A percentile compares a stretch with the other conserved stretches of the same genome.
Evolutionary conservation across 495 filamentous ascomycete species (phyloP).

Genomic region (Usnea hakonensis): DNA sequence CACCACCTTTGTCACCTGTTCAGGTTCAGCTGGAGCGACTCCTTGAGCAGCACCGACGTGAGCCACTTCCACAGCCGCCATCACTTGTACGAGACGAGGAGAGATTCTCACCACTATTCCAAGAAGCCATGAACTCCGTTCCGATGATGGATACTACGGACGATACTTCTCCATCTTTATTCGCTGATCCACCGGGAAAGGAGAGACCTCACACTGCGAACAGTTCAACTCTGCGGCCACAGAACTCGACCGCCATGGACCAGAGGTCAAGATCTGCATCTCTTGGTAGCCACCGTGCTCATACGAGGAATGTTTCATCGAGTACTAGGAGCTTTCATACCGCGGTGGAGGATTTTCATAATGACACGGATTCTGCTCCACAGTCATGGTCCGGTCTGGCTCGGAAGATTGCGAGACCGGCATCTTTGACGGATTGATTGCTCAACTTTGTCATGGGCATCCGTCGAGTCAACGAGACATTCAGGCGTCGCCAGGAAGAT

Average conservation of each 20-base stretch:
- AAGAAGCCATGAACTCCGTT: slow-evolving; percentile 27
- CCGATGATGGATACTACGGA: slow-evolving; percentile 18
- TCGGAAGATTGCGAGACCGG: slow-evolving; percentile 14
- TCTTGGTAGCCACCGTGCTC: not conserved
- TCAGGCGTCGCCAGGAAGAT: not conserved
- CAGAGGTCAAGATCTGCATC: slow-evolving; percentile 8
- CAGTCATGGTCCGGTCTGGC: slow-evolving; percentile 14
- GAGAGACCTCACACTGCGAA: not conserved
- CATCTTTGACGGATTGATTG: slow-evolving; percentile 9
- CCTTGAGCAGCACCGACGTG: slow-evolving; percentile 7
- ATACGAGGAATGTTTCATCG: slow-evolving; percentile 5
- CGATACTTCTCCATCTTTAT: slow-evolving; percentile 7
- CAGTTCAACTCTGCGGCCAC: not conserved
- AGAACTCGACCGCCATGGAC: not conserved
- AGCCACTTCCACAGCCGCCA: not conserved
- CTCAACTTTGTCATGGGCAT: not conserved
- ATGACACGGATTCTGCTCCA: not conserved
- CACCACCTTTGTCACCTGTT: slow-evolving; percentile 20
- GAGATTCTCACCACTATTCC: slow-evolving; percentile 22
- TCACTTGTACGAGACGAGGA: slow-evolving; percentile 17
- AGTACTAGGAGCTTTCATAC: slow-evolving; percentile 17
- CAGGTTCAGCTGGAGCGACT: slow-evolving; percentile 20
- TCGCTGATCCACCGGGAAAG: not conserved
- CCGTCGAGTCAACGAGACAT: not conserved
- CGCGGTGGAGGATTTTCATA: slow-evolving; percentile 8